Evolutionary conservation across 2,329 filamentous ascomycete genomes (phyloP).

Genomic region (Sarocladiaceae sp.): DNA sequence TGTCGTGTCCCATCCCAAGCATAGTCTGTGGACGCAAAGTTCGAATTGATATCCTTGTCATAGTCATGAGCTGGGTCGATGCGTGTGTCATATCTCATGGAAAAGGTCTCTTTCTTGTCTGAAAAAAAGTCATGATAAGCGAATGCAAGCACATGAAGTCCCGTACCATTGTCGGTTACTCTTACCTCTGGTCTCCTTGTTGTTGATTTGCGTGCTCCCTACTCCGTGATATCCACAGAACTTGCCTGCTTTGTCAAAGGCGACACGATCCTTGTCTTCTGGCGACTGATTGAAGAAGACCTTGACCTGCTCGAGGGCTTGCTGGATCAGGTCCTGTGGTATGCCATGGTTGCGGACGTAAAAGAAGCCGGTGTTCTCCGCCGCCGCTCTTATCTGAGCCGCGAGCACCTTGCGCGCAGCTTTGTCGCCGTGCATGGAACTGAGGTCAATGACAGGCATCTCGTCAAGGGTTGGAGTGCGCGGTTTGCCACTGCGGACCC

Average conservation of each 20-base stretch:
- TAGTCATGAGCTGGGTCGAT: conserved; percentile 29
- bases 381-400: conserved; percentile 30
- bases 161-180: no score
- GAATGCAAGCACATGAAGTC: no score
- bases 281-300: conserved; percentile 24
- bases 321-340: conserved; percentile 23
- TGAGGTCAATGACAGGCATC: conserved; percentile 43
- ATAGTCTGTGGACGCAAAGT: conserved; percentile 16
- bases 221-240: conserved; percentile 3
- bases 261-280: conserved; percentile 19
- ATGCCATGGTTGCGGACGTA: conserved; percentile 43
- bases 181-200: conserved; percentile 14
- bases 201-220: conserved; percentile 15
- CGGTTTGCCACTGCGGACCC: conserved; percentile 35
- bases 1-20: conserved; percentile 10
- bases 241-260: conserved; percentile 1
- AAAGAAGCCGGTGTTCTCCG: conserved; percentile 41
- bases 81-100: conserved; percentile 33
- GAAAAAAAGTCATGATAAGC: no score
- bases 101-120: conserved; percentile 24
- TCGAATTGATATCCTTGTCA: conserved; percentile 14
- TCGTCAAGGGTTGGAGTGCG: conserved; percentile 34
- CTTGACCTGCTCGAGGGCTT: conserved; percentile 15
- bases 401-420: conserved; percentile 33
- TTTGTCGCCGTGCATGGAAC: conserved; percentile 27